Conservation (phyloP, 2,329 filamentous ascomycete genomes). For the Diplodia intermedia region DNA sequence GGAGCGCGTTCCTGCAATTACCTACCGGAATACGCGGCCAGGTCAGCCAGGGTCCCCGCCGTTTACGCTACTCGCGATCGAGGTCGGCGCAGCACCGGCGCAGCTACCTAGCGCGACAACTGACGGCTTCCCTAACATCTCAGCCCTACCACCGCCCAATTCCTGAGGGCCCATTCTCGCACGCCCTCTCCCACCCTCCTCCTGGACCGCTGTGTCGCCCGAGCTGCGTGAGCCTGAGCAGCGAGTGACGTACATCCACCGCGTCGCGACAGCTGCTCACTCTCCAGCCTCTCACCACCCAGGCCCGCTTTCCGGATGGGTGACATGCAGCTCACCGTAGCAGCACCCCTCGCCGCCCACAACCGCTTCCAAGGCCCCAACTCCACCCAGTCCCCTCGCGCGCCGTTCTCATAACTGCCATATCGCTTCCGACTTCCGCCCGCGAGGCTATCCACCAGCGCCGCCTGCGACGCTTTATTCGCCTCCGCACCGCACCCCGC, state of each 20-base stretch:
- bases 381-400: conserved; percentile 3
- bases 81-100: conserved; percentile 26
- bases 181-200: conserved; percentile 5
- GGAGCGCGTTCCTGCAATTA: conserved; percentile 15
- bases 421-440: neutral
- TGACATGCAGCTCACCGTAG: conserved; percentile 32
- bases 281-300: conserved; percentile 27
- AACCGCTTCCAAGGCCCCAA: conserved; percentile 4
- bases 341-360: conserved; percentile 26
- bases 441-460: neutral
- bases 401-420: neutral
- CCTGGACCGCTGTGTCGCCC: conserved; percentile 21
- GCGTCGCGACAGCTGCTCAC: conserved; percentile 4
- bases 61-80: conserved; percentile 26
- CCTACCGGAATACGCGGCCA: neutral
- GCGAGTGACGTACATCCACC: conserved; percentile 5
- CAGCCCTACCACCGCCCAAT: conserved; percentile 33
- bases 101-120: conserved; percentile 27
- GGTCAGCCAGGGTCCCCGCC: conserved; percentile 7
- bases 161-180: conserved; percentile 14
- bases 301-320: conserved; percentile 31
- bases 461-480: conserved; percentile 7
- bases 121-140: conserved; percentile 26
- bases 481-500: neutral
- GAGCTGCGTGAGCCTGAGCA: conserved; percentile 18